Base-by-base conservation (phyloP, 2,329 filamentous ascomycete species). In the Alternaria panax region DNA sequence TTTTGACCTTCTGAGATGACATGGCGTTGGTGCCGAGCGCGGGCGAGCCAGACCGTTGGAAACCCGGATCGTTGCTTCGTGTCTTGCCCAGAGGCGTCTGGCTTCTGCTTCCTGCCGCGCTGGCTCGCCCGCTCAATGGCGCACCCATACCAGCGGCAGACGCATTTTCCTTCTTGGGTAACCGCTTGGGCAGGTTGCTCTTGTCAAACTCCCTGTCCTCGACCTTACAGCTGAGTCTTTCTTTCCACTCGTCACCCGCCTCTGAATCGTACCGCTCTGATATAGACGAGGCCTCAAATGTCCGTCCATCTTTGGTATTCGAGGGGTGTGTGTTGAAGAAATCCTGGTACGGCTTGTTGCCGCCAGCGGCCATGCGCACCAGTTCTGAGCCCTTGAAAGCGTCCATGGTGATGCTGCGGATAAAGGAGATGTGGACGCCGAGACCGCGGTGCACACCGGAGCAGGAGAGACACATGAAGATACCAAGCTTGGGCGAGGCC, bases 391-490 rank as follows among this genome's bases (percentile, higher is more conserved):
- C 87, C 80, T 99, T 99, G 84, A 99, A 98, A 57, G 93, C 93
- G 82, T 99, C 95, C 95, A 99, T 99, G 63, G 92, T 97, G 75
- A 98, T 95, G 73, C 91, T 95, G 60, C 95, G 91, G 65, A 99
- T 93, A 81, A 99, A 99, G 77, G 93, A 97, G 79, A 99, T 97
- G 83, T 99, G 95, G 34, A 99, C 95, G 62, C 95, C 95, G 28
- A 99, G 88, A 3, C 93, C 93, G 64, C 95, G 91, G 81, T 99
- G 95, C 53, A 95, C 92, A 70, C 95, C 95, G 32, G 93, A 94
- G 83, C 95, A 99, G 65, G 90, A 92, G 52, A 99, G 88, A 81
- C 95, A 99, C 85, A 99, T 97, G 83, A 99, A 99, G 79, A 97
- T 92, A 75, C 94, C 94, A 77, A 99, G 96, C 81, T 99, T 99